Conservation (phyloP, 2,329 filamentous ascomycete species). For the Talaromyces verruculosus region DNA sequence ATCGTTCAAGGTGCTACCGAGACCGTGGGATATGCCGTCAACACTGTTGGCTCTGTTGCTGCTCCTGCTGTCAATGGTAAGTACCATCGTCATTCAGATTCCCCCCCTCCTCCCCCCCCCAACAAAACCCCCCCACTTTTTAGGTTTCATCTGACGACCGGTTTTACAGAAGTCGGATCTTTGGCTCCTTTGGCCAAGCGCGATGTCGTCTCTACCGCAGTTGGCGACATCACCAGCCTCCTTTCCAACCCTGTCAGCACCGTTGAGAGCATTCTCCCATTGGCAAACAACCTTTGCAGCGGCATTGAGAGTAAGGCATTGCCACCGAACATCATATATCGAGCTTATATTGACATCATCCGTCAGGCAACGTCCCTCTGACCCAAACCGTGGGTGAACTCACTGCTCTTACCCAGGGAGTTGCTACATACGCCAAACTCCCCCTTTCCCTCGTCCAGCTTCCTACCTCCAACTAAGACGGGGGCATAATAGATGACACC, state of each 20-base stretch:
- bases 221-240: slow-evolving; percentile 4
- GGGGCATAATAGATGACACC: too few species aligned
- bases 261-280: slow-evolving; percentile 1
- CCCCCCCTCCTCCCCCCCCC: too few species aligned
- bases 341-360: neutral
- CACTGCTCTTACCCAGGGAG: slow-evolving; percentile 18
- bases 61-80: slow-evolving; percentile 11
- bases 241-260: slow-evolving; percentile 17
- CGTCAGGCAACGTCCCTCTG: slow-evolving; percentile 14
- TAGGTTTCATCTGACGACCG: neutral
- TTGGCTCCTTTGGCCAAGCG: slow-evolving; percentile 8
- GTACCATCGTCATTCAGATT: neutral
- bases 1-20: slow-evolving; percentile 1
- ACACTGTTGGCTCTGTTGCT: slow-evolving; percentile 4
- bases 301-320: slow-evolving; percentile 14
- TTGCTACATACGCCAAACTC: slow-evolving; percentile 12
- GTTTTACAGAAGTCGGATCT: neutral
- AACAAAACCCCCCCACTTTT: neutral
- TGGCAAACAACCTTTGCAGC: slow-evolving; percentile 21
- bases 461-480: neutral
- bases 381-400: slow-evolving; percentile 16
- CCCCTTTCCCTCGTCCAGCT: slow-evolving; percentile 19
- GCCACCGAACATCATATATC: neutral
- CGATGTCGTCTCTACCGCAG: slow-evolving; percentile 10
- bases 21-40: slow-evolving; percentile 11